A percentile compares a stretch with the other conserved stretches of the same genome.
Evolutionary conservation across 768 basidiomycete species (phyloP).

Genomic region (Rhizopogon salebrosus): DNA sequence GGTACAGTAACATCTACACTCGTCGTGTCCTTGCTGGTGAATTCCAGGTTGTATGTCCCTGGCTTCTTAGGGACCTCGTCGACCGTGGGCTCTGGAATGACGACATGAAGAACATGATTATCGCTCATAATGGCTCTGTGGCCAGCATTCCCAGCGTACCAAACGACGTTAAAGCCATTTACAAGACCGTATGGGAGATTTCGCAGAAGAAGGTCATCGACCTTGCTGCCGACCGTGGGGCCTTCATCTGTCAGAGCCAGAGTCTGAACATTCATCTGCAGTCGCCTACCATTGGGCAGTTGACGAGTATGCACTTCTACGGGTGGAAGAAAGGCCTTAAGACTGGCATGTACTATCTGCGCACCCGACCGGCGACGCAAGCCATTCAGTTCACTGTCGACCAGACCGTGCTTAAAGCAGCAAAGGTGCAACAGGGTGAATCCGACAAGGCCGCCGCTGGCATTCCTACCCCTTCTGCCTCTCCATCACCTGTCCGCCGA

Average conservation of each 20-base stretch:
- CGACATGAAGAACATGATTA: constrained; percentile 99
- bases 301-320: constrained; percentile 97
- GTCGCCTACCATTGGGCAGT: constrained; percentile 83
- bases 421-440: constrained; percentile 18
- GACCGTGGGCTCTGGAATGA: constrained; percentile 95
- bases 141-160: constrained; percentile 89
- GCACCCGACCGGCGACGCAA: constrained; percentile 90
- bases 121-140: constrained; percentile 87
- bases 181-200: constrained; percentile 99
- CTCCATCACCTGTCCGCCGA: constrained; percentile 20
- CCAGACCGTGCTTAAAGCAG: constrained; percentile 66
- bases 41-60: constrained; percentile 99
- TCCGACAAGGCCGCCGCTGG: constrained; percentile 14
- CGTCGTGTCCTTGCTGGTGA: constrained; percentile 99
- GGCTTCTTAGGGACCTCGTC: constrained; percentile 97
- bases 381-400: constrained; percentile 99
- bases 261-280: constrained; percentile 91
- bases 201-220: constrained; percentile 98
- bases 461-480: constrained; percentile 20
- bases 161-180: constrained; percentile 90
- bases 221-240: constrained; percentile 96
- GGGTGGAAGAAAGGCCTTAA: constrained; percentile 99
- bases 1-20: constrained; percentile 88
- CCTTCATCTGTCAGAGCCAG: constrained; percentile 96
- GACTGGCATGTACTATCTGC: constrained; percentile 97